These are phyloP conservation scores for Jaapia argillacea DNA, from an alignment of 768 basidiomycete genomes.

Conservation along the genomic window DNA sequence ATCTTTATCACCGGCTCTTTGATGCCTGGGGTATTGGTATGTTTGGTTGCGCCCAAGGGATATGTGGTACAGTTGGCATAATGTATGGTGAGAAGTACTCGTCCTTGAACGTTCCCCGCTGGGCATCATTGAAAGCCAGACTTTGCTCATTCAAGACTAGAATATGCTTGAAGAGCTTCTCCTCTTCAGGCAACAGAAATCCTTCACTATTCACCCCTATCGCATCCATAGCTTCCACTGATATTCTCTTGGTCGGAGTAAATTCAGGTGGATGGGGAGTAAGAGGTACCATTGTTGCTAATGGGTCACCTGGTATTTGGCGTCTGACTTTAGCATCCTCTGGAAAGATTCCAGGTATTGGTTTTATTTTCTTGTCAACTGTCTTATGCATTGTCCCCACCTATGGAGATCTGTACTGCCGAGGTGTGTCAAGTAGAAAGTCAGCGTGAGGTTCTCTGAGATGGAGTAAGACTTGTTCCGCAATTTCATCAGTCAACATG, in stretches of 20 bases:
- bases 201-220: slow-evolving; percentile 17
- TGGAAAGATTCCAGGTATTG: slow-evolving; percentile 18
- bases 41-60: slow-evolving; percentile 23
- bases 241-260: slow-evolving; percentile 10
- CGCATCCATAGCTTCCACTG: slow-evolving; percentile 13
- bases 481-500: too few relatives aligned
- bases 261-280: slow-evolving; percentile 23
- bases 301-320: slow-evolving; percentile 23
- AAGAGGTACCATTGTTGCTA: slow-evolving; percentile 18
- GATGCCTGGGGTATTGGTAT: slow-evolving; percentile 27
- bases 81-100: slow-evolving; percentile 18
- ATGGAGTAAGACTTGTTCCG: too few relatives aligned
- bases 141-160: slow-evolving; percentile 5
- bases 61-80: slow-evolving; percentile 23
- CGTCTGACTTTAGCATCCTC: slow-evolving; percentile 21
- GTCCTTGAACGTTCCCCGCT: slow-evolving; percentile 12
- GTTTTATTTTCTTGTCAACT: too few relatives aligned
- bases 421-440: too few relatives aligned
- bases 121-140: slow-evolving; percentile 12
- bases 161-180: slow-evolving; percentile 13
- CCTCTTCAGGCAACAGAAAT: slow-evolving; percentile 20
- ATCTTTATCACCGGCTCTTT: slow-evolving; percentile 18
- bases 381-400: too few relatives aligned
- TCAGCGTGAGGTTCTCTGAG: too few relatives aligned
- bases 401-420: too few relatives aligned